Base-by-base conservation (phyloP, 2,329 filamentous ascomycete genomes). In the Clonostachys rhizophaga region DNA sequence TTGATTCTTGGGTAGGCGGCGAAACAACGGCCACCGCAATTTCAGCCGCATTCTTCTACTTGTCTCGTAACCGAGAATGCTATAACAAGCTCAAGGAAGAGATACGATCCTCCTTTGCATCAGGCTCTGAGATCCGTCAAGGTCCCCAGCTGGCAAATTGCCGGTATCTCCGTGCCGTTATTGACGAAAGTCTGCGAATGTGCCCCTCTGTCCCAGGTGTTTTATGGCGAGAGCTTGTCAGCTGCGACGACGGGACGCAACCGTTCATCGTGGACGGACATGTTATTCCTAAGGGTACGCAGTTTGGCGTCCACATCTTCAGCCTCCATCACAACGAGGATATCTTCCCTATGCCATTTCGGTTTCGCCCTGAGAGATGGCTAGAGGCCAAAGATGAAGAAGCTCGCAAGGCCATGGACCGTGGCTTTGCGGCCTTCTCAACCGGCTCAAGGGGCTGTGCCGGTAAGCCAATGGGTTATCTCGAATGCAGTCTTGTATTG, bases 91-190 rank as follows among this genome's bases (percentile, higher is more conserved):
- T 71, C 12, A 54, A 51, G 4, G 20, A 56, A 2, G 70, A 74
- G 53, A 54, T 73, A 4, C 61, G 67, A 4, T 50, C 53, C 1
- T 36, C 56, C 1, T 71, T 70, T 5, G 69, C 71, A 44, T 57
- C 52, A 14, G 48, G 64, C 16, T 49, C 36, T 10, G 36, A 14
- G 14, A 39, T 39, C 36, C 14, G 14, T 17, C 36, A 54, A 7
- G 60, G 65, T 1, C 47, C 62, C 1, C 54, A 51, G 7, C 53
- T 74, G 0, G 63, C 57, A 34, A 48, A 49, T 2, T 67, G 67
- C 36, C 42, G 35, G 1, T 75, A 69, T 46, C 60, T 76, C 2
- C 58, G 60, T 13, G 72, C 71, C 5, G 69, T 66, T 42, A 60
- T 76, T 24, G 68, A 58, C 40, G 53, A 59, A 42, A 45, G 55